Evolutionary conservation across 257 asterid species (phyloP).

Genomic region (Primulina eburnea): DNA sequence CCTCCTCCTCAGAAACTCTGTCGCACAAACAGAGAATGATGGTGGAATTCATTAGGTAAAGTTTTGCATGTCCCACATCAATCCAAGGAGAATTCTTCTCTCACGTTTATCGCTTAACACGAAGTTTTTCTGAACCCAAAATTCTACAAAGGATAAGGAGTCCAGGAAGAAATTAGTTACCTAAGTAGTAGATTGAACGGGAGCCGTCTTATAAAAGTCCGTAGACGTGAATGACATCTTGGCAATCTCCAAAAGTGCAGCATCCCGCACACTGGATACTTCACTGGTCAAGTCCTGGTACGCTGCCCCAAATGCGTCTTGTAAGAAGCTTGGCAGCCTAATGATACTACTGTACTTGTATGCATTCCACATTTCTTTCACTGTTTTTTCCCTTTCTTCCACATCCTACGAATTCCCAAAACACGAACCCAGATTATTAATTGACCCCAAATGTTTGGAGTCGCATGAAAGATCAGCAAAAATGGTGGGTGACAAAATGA

Average conservation of each 20-base stretch:
- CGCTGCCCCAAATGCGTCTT: conserved; percentile 90
- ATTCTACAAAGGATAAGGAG: neutral
- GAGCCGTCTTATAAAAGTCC: conserved; percentile 37
- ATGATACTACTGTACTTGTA: conserved; percentile 63
- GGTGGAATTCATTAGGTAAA: neutral
- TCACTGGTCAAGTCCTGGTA: conserved; percentile 79
- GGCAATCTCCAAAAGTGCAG: conserved; percentile 82
- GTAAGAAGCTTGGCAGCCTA: conserved; percentile 73
- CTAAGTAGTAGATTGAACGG: conserved; percentile 32
- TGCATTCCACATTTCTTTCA: conserved; percentile 82
- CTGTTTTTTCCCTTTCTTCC: conserved; percentile 82
- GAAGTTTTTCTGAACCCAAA: too few species aligned
- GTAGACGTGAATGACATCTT: conserved; percentile 71
- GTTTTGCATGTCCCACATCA: too few species aligned
- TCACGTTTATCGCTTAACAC: neutral
- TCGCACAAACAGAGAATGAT: neutral
- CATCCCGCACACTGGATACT: conserved; percentile 35
- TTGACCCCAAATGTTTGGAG: too few species aligned
- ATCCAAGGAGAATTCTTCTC: too few species aligned
- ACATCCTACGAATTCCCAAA: conserved; percentile 49
- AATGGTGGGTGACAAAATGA: too few species aligned
- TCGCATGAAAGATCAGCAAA: too few species aligned
- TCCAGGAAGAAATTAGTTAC: conserved; percentile 16
- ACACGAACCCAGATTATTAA: neutral
- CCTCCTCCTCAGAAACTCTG: conserved; percentile 36